Conservation (phyloP, 345 rosid genomes). For the Aquilaria yunnanensis region DNA sequence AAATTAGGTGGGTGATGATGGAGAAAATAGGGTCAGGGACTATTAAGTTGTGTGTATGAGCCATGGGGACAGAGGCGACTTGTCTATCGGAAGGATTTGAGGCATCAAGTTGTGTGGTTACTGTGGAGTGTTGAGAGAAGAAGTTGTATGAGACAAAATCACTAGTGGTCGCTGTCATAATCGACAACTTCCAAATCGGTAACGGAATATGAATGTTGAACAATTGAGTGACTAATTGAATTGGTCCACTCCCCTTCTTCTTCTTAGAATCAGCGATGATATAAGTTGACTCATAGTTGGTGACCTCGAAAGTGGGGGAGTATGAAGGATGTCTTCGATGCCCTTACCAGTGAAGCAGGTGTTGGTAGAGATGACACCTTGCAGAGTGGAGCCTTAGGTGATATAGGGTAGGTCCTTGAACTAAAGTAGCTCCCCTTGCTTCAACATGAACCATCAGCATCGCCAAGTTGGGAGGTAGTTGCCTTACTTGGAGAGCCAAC, state of each 20-base stretch:
- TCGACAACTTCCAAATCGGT: conserved; percentile 83
- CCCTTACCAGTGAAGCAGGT: conserved; percentile 77
- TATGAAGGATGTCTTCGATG: conserved; percentile 71
- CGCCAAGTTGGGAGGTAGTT: conserved; percentile 89
- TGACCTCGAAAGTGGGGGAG: conserved; percentile 70
- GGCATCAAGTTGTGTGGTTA: no score
- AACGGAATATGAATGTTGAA: conserved; percentile 74
- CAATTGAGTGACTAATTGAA: conserved; percentile 76
- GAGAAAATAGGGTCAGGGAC: no score
- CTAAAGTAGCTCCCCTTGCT: conserved; percentile 80
- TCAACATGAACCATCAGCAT: conserved; percentile 78
- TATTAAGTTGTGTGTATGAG: no score
- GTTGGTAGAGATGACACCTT: conserved; percentile 61
- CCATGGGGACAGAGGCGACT: no score
- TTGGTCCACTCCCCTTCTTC: conserved; percentile 75
- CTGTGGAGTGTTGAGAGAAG: no score
- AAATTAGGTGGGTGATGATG: no score
- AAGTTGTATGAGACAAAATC: background rate
- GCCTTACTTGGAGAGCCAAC: conserved; percentile 78
- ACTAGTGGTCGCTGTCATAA: conserved; percentile 30
- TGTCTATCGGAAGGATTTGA: no score
- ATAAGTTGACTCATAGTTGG: conserved; percentile 47
- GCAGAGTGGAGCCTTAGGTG: conserved; percentile 50
- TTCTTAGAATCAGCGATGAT: conserved; percentile 74
- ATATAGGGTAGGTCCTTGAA: conserved; percentile 50